A percentile compares a stretch with the other conserved stretches of the same genome.
phyloP scores from a whole-genome alignment of 2,329 filamentous ascomycete genomes.

The Xylariales sp. region DNA sequence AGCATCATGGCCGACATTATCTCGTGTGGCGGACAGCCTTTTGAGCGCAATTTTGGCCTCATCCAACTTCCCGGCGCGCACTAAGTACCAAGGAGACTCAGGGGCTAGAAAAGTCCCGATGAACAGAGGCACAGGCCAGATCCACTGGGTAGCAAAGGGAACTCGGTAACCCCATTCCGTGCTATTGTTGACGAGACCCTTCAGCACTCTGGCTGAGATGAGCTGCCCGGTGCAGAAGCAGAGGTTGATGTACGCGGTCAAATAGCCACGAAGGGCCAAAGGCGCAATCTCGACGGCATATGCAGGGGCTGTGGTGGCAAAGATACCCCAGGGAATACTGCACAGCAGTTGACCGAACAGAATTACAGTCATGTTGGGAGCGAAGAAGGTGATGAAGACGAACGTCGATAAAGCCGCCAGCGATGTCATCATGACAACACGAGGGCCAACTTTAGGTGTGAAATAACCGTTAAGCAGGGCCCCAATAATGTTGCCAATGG shows the following conservation, averaged over 20 bases:
- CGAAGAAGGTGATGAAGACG: slow-evolving; percentile 47
- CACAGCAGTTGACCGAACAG: slow-evolving; percentile 43
- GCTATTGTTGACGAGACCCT: slow-evolving; percentile 14
- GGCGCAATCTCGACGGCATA: slow-evolving; percentile 21
- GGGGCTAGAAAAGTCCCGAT: slow-evolving; percentile 6
- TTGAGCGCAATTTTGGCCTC: slow-evolving; percentile 5
- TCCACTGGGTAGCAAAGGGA: slow-evolving; percentile 35
- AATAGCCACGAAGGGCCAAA: slow-evolving; percentile 16
- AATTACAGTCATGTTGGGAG: slow-evolving; percentile 35
- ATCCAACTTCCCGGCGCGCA: slow-evolving; percentile 15
- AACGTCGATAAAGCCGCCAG: slow-evolving; percentile 36
- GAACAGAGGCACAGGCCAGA: slow-evolving; percentile 24
- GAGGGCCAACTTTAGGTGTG: slow-evolving; percentile 37
- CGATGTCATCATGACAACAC: slow-evolving; percentile 35
- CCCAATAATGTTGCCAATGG: slow-evolving; percentile 33
- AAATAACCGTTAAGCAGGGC: slow-evolving; percentile 38
- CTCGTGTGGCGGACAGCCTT: neutral
- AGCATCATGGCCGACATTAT: slow-evolving; percentile 27
- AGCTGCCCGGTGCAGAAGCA: slow-evolving; percentile 18
- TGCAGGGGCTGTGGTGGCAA: slow-evolving; percentile 17
- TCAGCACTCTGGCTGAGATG: slow-evolving; percentile 18
- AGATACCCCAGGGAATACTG: slow-evolving; percentile 12
- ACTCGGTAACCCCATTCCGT: slow-evolving; percentile 23
- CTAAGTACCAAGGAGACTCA: slow-evolving; percentile 10
- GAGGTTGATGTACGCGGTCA: slow-evolving; percentile 20